A percentile compares a stretch with the other conserved stretches of the same genome.
Conservation (phyloP, 352 stramenopile genomes). For the Globisporangium emineosum region DNA sequence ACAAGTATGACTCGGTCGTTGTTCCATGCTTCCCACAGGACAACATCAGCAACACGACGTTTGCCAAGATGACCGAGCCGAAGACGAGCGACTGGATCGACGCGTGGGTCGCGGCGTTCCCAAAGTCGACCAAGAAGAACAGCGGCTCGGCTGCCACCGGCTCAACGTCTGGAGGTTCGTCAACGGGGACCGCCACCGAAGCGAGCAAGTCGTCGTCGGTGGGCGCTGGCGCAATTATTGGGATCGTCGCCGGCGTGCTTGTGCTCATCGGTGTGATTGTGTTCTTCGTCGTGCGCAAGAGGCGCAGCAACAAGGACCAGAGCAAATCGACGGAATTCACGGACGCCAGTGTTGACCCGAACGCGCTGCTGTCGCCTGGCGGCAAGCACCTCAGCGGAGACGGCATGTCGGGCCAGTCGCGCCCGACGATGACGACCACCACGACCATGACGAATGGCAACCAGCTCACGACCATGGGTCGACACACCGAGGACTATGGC, state of each 20-base stretch:
- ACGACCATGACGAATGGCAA: slow-evolving; percentile 2
- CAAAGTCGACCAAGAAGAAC: background rate
- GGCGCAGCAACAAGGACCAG: background rate
- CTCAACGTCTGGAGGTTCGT: background rate
- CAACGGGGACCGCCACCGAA: background rate
- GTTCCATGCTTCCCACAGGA: slow-evolving; percentile 20
- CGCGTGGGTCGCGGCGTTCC: slow-evolving; percentile 13
- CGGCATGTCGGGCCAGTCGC: background rate
- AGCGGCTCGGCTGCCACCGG: background rate
- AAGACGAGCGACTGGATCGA: slow-evolving; percentile 15
- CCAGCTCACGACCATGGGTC: slow-evolving; percentile 9
- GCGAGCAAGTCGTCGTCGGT: slow-evolving; percentile 6
- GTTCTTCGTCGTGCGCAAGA: slow-evolving; percentile 7
- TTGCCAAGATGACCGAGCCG: slow-evolving; percentile 6
- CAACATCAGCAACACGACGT: background rate
- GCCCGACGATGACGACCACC: background rate
- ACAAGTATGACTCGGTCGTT: slow-evolving; percentile 26
- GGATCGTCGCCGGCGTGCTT: slow-evolving; percentile 8
- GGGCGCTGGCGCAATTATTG: slow-evolving; percentile 8
- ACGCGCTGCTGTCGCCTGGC: slow-evolving; percentile 6
- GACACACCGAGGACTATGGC: slow-evolving; percentile 16
- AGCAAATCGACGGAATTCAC: background rate
- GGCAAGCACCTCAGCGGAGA: slow-evolving; percentile 1
- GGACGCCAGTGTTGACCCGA: slow-evolving; percentile 4
- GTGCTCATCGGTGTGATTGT: slow-evolving; percentile 14